Evolutionary conservation across 2,329 filamentous ascomycete species (phyloP).

Genomic region (Botrytis galanthina): DNA sequence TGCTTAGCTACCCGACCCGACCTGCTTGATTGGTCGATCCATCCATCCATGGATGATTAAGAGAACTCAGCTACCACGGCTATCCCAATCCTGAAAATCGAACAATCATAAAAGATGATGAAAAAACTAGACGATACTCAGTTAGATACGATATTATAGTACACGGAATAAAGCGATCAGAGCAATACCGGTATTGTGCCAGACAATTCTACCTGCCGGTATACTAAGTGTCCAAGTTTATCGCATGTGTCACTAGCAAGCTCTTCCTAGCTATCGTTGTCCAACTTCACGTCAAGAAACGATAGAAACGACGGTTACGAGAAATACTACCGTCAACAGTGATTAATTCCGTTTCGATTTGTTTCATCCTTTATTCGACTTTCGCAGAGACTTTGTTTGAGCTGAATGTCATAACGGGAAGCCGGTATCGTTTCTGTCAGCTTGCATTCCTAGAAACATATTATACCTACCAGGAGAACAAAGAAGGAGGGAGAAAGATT

Average conservation of each 20-base stretch:
- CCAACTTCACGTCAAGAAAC: background rate
- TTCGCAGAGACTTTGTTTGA: background rate
- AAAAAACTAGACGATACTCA: slow-evolving; percentile 4
- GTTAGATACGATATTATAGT: slow-evolving; percentile 2
- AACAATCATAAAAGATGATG: background rate
- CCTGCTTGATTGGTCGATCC: background rate
- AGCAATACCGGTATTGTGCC: background rate
- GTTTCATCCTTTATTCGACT: too few species aligned
- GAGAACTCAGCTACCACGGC: background rate
- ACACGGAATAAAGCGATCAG: background rate
- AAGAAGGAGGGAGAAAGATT: background rate
- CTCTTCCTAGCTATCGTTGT: background rate
- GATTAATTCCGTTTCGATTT: too few species aligned
- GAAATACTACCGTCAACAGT: too few species aligned
- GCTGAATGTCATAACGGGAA: background rate
- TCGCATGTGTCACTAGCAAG: background rate
- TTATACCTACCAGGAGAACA: background rate
- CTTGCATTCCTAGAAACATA: slow-evolving; percentile 3
- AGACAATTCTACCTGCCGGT: background rate
- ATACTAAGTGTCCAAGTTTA: background rate
- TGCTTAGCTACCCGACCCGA: too few species aligned
- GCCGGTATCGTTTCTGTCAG: background rate
- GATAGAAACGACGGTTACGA: background rate
- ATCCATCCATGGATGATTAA: too few species aligned
- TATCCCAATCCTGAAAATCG: background rate